These are phyloP conservation scores for Komagataella phaffii DNA, from an alignment of 805 yeast species.

Conservation along the genomic window DNA sequence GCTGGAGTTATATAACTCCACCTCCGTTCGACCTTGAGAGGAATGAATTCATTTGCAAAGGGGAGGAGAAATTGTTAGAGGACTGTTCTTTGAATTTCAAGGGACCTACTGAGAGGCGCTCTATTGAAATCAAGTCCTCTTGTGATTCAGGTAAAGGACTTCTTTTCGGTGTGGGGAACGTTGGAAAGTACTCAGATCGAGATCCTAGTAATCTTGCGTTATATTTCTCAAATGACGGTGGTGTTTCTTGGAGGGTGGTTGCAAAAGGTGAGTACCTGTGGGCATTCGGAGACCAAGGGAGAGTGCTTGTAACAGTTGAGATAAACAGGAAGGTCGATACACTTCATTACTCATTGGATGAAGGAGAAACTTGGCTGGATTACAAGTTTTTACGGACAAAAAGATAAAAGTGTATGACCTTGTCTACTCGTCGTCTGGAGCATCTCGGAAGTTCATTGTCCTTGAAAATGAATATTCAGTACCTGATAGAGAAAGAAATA, in stretches of 20 bases:
- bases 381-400: slow-evolving; percentile 46
- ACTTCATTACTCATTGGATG: slow-evolving; percentile 58
- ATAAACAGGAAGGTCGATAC: slow-evolving; percentile 42
- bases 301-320: slow-evolving; percentile 62
- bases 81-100: slow-evolving; percentile 77
- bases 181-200: slow-evolving; percentile 44
- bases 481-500: slow-evolving; percentile 40
- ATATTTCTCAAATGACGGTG: slow-evolving; percentile 69
- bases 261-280: slow-evolving; percentile 68
- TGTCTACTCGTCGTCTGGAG: slow-evolving; percentile 84
- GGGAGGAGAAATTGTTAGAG: slow-evolving; percentile 21
- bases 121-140: slow-evolving; percentile 71
- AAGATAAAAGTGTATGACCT: slow-evolving; percentile 52
- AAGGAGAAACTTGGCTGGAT: slow-evolving; percentile 66
- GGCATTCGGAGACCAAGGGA: slow-evolving; percentile 96
- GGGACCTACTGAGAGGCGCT: slow-evolving; percentile 80
- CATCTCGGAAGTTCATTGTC: slow-evolving; percentile 65
- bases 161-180: slow-evolving; percentile 84
- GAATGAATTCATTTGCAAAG: slow-evolving; percentile 36
- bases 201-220: slow-evolving; percentile 51
- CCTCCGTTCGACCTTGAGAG: slow-evolving; percentile 57
- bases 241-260: slow-evolving; percentile 79
- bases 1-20: slow-evolving; percentile 63
- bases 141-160: slow-evolving; percentile 85
- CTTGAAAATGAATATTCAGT: slow-evolving; percentile 48